Percentiles rank a stretch among this genome's conserved stretches.
Conservation (phyloP, 1,139 yeast species). For the Suhomyces guaymorum region DNA sequence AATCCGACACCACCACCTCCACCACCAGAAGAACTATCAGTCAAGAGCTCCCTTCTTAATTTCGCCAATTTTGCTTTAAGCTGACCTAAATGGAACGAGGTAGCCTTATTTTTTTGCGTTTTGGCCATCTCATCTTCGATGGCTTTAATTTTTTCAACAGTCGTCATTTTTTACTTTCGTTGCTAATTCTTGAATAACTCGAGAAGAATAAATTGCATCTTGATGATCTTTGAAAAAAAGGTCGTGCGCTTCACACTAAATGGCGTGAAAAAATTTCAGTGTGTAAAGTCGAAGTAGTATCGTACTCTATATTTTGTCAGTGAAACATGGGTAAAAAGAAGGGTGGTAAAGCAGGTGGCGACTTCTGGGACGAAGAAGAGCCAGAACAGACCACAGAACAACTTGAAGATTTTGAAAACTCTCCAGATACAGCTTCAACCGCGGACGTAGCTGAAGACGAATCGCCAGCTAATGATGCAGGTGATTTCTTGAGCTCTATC, state of each 20-base stretch:
- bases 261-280: constrained; percentile 17
- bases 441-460: constrained; percentile 48
- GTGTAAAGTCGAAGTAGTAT: background rate
- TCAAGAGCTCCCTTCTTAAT: constrained; percentile 83
- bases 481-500: constrained; percentile 81
- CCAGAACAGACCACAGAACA: constrained; percentile 56
- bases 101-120: constrained; percentile 95
- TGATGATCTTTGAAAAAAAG: constrained; percentile 12
- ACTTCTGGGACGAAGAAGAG: constrained; percentile 85
- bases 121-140: constrained; percentile 95
- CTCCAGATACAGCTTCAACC: constrained; percentile 19
- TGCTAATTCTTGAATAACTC: too few species aligned
- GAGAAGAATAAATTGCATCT: constrained; percentile 7
- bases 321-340: constrained; percentile 51
- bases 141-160: constrained; percentile 86
- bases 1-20: constrained; percentile 93
- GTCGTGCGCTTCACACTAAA: constrained; percentile 12
- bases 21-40: constrained; percentile 75
- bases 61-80: constrained; percentile 95
- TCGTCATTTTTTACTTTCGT: constrained; percentile 56
- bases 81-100: constrained; percentile 95
- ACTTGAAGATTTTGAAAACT: constrained; percentile 50
- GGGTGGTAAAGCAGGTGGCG: constrained; percentile 55
- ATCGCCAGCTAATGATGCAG: too few species aligned
- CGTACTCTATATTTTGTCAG: background rate